Evolutionary conservation across 768 basidiomycete species (phyloP).

Genomic region (Tylopilus sp.): DNA sequence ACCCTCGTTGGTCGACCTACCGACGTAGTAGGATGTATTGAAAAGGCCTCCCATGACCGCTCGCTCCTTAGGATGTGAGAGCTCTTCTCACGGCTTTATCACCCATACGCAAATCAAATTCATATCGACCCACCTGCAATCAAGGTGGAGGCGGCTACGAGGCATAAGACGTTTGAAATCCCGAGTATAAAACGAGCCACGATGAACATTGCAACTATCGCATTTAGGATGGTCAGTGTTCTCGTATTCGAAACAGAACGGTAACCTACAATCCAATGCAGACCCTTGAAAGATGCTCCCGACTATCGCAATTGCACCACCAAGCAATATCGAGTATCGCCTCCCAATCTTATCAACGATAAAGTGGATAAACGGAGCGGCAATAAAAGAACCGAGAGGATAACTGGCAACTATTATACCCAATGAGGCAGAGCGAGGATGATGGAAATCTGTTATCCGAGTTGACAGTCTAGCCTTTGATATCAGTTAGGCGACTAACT

Average conservation of each 20-base stretch:
- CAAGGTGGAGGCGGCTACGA: conserved; percentile 20
- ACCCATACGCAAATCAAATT: background rate
- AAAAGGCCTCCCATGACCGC: conserved; percentile 2
- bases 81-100: background rate
- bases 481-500: conserved; percentile 5
- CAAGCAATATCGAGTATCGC: conserved; percentile 10
- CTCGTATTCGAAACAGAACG: background rate
- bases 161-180: conserved; percentile 7
- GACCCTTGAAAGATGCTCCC: conserved; percentile 16
- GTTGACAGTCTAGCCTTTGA: background rate
- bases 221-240: background rate
- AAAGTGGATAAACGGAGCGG: conserved; percentile 39
- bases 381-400: conserved; percentile 52
- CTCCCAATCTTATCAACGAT: conserved; percentile 9
- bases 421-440: conserved; percentile 45
- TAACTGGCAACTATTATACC: conserved; percentile 42
- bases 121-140: conserved; percentile 14
- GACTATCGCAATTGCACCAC: background rate
- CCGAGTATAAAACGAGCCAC: conserved; percentile 17
- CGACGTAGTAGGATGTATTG: background rate
- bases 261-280: conserved; percentile 8
- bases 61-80: conserved; percentile 20
- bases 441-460: conserved; percentile 43
- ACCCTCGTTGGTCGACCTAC: background rate
- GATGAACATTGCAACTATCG: conserved; percentile 6